Conservation (phyloP, 305 asterid genomes). For the Lippia alba region DNA sequence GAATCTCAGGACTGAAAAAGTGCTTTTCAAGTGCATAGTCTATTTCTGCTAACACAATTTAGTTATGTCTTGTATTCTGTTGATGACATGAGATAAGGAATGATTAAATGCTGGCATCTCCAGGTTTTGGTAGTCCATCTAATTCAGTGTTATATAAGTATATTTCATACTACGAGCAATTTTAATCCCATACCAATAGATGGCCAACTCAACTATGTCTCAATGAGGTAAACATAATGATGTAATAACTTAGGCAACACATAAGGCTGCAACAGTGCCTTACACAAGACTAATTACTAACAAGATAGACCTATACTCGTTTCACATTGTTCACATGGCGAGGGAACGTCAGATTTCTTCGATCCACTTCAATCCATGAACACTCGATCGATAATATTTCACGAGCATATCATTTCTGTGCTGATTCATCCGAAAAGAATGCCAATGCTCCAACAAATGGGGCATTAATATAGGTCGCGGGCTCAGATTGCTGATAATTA, state of each 20-base stretch:
- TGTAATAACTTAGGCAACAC: background rate
- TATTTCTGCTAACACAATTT: conserved; percentile 15
- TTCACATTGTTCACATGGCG: background rate
- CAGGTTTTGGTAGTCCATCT: background rate
- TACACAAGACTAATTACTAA: background rate
- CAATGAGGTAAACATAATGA: background rate
- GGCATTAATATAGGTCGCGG: conserved; percentile 82
- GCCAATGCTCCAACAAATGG: conserved; percentile 79
- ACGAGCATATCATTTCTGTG: background rate
- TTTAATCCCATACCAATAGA: too few species aligned
- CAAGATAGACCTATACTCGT: background rate
- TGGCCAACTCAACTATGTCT: background rate
- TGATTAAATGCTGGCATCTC: background rate
- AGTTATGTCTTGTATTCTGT: background rate
- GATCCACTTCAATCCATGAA: conserved; percentile 1
- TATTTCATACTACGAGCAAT: background rate
- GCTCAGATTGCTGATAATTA: conserved; percentile 77
- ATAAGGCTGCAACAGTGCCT: background rate
- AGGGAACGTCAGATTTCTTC: background rate
- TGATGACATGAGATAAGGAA: background rate
- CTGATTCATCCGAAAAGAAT: conserved; percentile 53
- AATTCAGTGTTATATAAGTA: background rate
- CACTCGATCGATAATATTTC: background rate
- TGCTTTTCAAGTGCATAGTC: background rate
- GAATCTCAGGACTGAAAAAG: conserved; percentile 55